phyloP scores from a whole-genome alignment of 257 asterid species.

The Solanum dulcamara region DNA sequence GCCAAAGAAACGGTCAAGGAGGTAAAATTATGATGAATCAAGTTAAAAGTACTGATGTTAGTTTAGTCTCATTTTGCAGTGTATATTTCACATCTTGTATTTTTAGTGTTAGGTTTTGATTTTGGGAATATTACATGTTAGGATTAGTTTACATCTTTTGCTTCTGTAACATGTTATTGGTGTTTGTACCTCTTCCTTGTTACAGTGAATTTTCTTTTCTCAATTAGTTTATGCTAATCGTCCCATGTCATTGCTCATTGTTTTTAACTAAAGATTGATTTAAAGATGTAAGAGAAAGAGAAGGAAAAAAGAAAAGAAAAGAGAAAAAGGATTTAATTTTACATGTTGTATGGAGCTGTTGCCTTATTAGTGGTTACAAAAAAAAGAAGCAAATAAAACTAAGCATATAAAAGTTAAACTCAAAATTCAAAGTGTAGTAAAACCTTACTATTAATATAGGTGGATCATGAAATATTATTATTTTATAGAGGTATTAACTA shows the following conservation, averaged over 20 bases:
- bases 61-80: not conserved
- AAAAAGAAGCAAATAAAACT: too few species aligned
- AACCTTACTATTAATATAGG: too few species aligned
- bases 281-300: not conserved
- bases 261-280: not conserved
- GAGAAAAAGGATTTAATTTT: not conserved
- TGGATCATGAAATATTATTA: too few species aligned
- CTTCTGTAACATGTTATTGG: not conserved
- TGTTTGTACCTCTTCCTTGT: not conserved
- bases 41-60: not conserved
- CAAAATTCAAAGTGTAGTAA: too few species aligned
- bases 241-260: not conserved
- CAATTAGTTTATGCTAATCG: not conserved
- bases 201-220: not conserved
- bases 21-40: slow-evolving; percentile 3
- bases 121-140: not conserved
- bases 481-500: too few species aligned
- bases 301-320: not conserved
- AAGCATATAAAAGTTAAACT: too few species aligned
- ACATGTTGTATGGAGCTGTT: not conserved
- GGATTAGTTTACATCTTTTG: not conserved
- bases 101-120: not conserved
- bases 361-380: too few species aligned
- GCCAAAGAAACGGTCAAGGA: slow-evolving; percentile 26
- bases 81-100: not conserved